These are phyloP conservation scores for Suillus subluteus DNA, from an alignment of 768 basidiomycete species.

Conservation along the genomic window DNA sequence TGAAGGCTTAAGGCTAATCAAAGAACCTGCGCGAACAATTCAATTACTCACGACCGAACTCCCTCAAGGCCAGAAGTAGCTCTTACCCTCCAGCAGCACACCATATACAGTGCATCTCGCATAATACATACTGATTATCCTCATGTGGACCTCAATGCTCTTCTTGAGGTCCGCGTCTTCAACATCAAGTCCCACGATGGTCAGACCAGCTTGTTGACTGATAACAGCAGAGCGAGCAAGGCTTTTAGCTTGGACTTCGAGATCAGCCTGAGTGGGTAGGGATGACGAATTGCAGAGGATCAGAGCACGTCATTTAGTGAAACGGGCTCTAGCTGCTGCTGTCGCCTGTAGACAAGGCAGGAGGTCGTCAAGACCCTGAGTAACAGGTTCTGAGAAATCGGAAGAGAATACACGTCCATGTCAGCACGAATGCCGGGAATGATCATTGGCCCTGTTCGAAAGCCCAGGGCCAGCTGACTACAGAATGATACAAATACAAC, in stretches of 20 bases:
- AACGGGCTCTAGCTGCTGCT: constrained; percentile 48
- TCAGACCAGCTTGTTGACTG: constrained; percentile 53
- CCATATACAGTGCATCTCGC: constrained; percentile 47
- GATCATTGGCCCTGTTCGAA: constrained; percentile 41
- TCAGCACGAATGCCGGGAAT: constrained; percentile 56
- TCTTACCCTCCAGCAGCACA: constrained; percentile 52
- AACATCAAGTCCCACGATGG: constrained; percentile 56
- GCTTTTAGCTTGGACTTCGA: constrained; percentile 51
- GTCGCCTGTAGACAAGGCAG: constrained; percentile 46
- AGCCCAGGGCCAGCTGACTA: constrained; percentile 44
- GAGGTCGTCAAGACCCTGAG: constrained; percentile 53
- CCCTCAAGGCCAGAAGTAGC: background rate
- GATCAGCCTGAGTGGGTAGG: constrained; percentile 43
- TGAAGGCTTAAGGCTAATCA: constrained; percentile 56
- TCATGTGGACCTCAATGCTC: constrained; percentile 42
- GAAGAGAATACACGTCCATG: constrained; percentile 49
- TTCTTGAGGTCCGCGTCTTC: constrained; percentile 49
- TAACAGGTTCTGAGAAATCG: constrained; percentile 50
- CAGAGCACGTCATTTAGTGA: constrained; percentile 56
- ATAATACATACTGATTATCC: constrained; percentile 49
- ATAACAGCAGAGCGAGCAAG: constrained; percentile 52
- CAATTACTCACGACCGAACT: background rate
- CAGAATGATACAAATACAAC: no score
- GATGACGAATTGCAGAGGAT: constrained; percentile 47
- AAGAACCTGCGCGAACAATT: constrained; percentile 37